phyloP scores from a whole-genome alignment of 73 alveolate species.

The Blepharisma stoltei region DNA sequence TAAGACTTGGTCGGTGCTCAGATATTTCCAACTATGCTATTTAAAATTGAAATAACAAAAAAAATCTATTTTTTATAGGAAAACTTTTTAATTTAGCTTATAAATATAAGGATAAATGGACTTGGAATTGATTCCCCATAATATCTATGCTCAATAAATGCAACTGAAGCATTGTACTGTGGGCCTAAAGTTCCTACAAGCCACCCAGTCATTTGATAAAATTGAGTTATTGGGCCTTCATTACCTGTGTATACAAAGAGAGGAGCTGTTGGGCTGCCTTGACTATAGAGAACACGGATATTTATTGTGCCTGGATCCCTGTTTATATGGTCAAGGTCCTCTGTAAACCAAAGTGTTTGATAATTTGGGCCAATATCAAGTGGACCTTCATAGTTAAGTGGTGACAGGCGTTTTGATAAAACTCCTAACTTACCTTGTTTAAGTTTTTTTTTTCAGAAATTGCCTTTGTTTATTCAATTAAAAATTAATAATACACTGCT shows the following conservation, averaged over 20 bases:
- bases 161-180: conserved; percentile 50
- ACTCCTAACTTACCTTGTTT: no score
- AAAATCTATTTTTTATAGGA: no score
- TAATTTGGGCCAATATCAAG: no score
- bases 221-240: neutral
- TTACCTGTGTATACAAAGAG: neutral
- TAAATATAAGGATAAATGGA: no score
- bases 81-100: no score
- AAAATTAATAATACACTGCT: no score
- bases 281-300: neutral
- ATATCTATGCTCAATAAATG: conserved; percentile 66
- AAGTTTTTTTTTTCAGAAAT: no score
- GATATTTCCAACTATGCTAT: neutral
- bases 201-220: conserved; percentile 12
- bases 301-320: neutral
- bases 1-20: conserved; percentile 3
- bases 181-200: conserved; percentile 1
- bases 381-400: no score
- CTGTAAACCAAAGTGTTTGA: neutral
- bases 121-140: conserved; percentile 64
- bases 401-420: no score
- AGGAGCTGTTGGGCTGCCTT: conserved; percentile 3
- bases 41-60: no score
- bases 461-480: no score
- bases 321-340: neutral